phyloP scores from a whole-genome alignment of 768 basidiomycete genomes.

The Macrolepiota dolichaula region DNA sequence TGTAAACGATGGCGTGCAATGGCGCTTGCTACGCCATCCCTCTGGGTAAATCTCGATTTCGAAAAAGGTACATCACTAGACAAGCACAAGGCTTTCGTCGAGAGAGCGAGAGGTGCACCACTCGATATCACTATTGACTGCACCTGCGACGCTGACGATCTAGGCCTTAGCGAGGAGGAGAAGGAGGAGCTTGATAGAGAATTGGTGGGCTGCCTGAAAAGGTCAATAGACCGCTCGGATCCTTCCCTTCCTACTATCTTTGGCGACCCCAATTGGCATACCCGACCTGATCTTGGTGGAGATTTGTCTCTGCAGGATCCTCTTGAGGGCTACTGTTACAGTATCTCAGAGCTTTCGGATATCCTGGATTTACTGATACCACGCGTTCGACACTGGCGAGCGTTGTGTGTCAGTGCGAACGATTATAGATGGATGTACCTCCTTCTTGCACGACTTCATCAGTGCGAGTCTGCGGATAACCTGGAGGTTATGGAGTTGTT shows the following conservation, averaged over 20 bases:
- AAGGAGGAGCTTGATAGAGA: constrained; percentile 19
- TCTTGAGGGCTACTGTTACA: constrained; percentile 21
- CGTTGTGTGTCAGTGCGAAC: constrained; percentile 43
- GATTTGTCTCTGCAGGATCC: constrained; percentile 9
- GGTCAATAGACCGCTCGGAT: constrained; percentile 9
- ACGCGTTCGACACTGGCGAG: constrained; percentile 51
- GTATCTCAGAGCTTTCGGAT: constrained; percentile 27
- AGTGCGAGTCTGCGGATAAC: constrained; percentile 44
- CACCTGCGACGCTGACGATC: constrained; percentile 26
- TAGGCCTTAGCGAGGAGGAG: constrained; percentile 15
- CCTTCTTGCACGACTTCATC: constrained; percentile 39
- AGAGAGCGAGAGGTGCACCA: constrained; percentile 52
- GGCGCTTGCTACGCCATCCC: constrained; percentile 47
- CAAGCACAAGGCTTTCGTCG: constrained; percentile 40
- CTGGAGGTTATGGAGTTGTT: constrained; percentile 55
- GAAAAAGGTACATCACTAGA: constrained; percentile 38
- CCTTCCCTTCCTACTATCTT: constrained; percentile 1
- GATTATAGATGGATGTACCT: constrained; percentile 44
- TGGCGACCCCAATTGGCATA: constrained; percentile 5
- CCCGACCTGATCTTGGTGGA: constrained; percentile 3
- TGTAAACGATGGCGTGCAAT: constrained; percentile 57
- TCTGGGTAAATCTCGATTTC: constrained; percentile 54
- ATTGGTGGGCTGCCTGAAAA: constrained; percentile 12
- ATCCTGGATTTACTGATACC: constrained; percentile 47
- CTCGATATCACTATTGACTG: constrained; percentile 52